Base-by-base conservation (phyloP, 768 basidiomycete species). In the Thelephora ganbajun region DNA sequence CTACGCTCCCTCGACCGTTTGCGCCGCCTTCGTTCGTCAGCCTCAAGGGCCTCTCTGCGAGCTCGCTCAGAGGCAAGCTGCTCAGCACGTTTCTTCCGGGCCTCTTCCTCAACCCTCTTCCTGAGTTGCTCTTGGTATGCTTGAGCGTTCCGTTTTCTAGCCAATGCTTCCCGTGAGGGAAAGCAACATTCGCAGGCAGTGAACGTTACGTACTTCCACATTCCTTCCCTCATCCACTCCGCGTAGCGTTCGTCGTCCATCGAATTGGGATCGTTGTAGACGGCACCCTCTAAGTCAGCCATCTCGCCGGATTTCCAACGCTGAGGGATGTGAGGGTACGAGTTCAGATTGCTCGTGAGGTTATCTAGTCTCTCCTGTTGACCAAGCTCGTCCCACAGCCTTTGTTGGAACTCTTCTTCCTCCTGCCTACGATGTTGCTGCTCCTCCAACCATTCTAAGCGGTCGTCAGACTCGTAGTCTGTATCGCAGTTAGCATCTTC, bases 161-260 rank as follows among this genome's bases (percentile, higher is more conserved):
- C 35, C 26, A 36, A 34, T 14, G 47, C 48, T 26, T 37, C 23
- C 30, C 47, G 39, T 47, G 48, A 43, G 49, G 34, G 37, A 39
- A 45, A 44, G 16, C 42, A 50, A 44, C 48, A 46, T 50, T 45
- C 39, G 35, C 41, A 23, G 33, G 41, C n/a, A 22, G 14, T n/a
- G 45, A 33, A 14, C 46, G 37, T 42, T 11, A 63, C 76, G 35
- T 51, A 80, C 76, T 77, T 74, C 69, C 86, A 91, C 85, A 96
- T 93, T 43, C 87, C 88, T 20, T 72, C 63, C 52, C 91, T 68
- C 45, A 94, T 66, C 84, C 86, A 93, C 55, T 89, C 86, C 1
- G 83, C 76, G 54, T 94, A 94, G 50, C 88, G 81, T 54, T 92
- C 83, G 6, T 92, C 89, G 50, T 82, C 80, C 83, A 93, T 83